phyloP scores from a whole-genome alignment of 1,139 yeast genomes.

The Protomyces inundatus region DNA sequence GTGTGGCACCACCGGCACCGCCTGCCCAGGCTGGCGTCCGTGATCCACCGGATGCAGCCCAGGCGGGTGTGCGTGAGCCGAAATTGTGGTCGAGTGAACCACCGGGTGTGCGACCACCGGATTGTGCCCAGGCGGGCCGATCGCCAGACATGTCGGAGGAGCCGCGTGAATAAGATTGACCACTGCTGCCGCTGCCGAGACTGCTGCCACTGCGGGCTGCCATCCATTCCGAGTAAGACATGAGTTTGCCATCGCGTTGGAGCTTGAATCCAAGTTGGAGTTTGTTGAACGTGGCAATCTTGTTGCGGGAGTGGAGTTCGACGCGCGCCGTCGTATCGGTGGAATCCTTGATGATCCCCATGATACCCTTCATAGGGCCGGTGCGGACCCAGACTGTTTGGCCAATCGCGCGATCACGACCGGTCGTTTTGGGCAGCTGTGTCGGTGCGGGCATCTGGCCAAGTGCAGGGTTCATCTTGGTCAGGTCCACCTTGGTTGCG shows the following conservation, averaged over 20 bases:
- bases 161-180: constrained; percentile 32
- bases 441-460: constrained; percentile 49
- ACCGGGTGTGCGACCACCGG: constrained; percentile 37
- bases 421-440: constrained; percentile 49
- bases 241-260: constrained; percentile 49
- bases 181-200: constrained; percentile 33
- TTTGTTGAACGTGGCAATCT: constrained; percentile 79
- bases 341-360: constrained; percentile 89
- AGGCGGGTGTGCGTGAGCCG: constrained; percentile 56
- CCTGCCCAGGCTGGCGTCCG: constrained; percentile 52
- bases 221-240: constrained; percentile 77
- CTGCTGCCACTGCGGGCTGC: constrained; percentile 44
- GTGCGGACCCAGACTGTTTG: constrained; percentile 80
- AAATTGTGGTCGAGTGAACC: constrained; percentile 33
- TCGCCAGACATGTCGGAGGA: constrained; percentile 32
- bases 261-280: constrained; percentile 59
- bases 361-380: constrained; percentile 85
- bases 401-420: constrained; percentile 73
- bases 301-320: constrained; percentile 87
- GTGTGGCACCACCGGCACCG: constrained; percentile 36
- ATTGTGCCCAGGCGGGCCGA: constrained; percentile 35
- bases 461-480: constrained; percentile 17
- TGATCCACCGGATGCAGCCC: constrained; percentile 49
- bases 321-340: constrained; percentile 87
- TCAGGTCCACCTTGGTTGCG: constrained; percentile 18